Percentiles rank a stretch among this genome's conserved stretches.
Evolutionary conservation across 2,329 filamentous ascomycete genomes (phyloP).

Genomic region (Sporothrix pseudoabietina): DNA sequence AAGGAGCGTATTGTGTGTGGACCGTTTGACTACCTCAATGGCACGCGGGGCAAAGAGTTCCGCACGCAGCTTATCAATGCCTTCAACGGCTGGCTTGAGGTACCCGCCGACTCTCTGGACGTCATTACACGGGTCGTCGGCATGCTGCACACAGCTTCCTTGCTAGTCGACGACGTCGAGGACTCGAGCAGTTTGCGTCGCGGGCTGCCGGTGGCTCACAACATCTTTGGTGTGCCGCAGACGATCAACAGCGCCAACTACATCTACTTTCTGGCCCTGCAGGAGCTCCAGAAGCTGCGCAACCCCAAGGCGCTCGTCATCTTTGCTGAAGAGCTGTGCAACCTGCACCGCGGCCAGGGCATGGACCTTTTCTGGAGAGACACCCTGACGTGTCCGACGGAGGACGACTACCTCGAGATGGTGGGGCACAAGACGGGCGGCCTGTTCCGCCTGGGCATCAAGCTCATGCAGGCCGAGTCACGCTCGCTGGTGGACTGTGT

Average conservation of each 20-base stretch:
- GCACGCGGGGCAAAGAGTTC: constrained; percentile 82
- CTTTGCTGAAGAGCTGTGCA: constrained; percentile 80
- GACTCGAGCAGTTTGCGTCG: constrained; percentile 73
- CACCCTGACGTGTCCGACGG: constrained; percentile 77
- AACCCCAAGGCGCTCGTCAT: constrained; percentile 67
- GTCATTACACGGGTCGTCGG: constrained; percentile 78
- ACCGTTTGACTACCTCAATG: constrained; percentile 78
- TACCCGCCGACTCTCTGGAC: constrained; percentile 68
- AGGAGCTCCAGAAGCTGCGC: constrained; percentile 71
- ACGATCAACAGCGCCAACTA: constrained; percentile 92
- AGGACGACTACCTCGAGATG: constrained; percentile 90
- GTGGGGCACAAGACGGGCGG: constrained; percentile 89
- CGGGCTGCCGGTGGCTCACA: constrained; percentile 79
- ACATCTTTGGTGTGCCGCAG: constrained; percentile 81
- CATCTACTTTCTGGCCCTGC: constrained; percentile 78
- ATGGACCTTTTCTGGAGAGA: constrained; percentile 93
- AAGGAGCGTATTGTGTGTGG: constrained; percentile 78
- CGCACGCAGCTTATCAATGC: constrained; percentile 76
- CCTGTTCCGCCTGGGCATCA: constrained; percentile 79
- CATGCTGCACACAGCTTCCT: constrained; percentile 82
- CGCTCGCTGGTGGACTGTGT: constrained; percentile 65
- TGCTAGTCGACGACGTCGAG: constrained; percentile 86
- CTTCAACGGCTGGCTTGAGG: constrained; percentile 79
- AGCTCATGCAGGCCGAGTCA: constrained; percentile 82
- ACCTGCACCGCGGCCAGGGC: constrained; percentile 83